Base-by-base conservation (phyloP, 495 filamentous ascomycete genomes). In the Penicillium verhagenii region DNA sequence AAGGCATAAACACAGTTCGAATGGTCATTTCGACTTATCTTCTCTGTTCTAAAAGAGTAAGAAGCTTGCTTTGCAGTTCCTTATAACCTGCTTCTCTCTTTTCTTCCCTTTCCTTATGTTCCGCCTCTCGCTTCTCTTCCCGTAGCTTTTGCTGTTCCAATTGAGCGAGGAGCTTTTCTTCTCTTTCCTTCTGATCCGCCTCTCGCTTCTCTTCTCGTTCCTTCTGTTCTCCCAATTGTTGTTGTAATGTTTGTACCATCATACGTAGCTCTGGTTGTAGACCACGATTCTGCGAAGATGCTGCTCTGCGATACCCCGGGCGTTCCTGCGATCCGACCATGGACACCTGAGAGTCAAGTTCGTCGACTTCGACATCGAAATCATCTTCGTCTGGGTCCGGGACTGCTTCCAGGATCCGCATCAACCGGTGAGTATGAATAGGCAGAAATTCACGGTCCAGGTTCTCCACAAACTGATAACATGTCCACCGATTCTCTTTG, bases 391-490 rank as follows among this genome's bases (percentile, higher is more conserved):
- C 47, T 26, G 20, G 29, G 47, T 50, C 31, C 31, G 47, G 47
- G 26, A 50, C 35, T 50, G n/a, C 24, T 20, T 50, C 47, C 11
- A 50, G 29, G 24, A 50, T 50, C 6, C 47, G 29, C 47, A 50
- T 37, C 14, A 50, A 37, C 24, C 47, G 31, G 6, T 50, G 13
- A 14, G 33, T 50, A 50, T 50, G 47, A 28, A 50, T 37, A 50
- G 47, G 47, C 24, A 50, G 29, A 29, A 50, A 50, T 50, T 50
- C 47, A 25, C 47, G 47, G 33, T 50, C 47, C 6, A 50, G 5
- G 16, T 50, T 50, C 19, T 39, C 29, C 18, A 50, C 24, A 28
- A 50, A 50, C 4, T 28, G 31, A 39, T 50, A 50, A 39, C 31
- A 50, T 50, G 20, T 50, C 33, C 31, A 50, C 14, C 47, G 47